Percentiles rank a stretch among this genome's conserved stretches.
Evolutionary conservation across 495 filamentous ascomycete genomes (phyloP).

Genomic region (Talaromyces wortmannii): DNA sequence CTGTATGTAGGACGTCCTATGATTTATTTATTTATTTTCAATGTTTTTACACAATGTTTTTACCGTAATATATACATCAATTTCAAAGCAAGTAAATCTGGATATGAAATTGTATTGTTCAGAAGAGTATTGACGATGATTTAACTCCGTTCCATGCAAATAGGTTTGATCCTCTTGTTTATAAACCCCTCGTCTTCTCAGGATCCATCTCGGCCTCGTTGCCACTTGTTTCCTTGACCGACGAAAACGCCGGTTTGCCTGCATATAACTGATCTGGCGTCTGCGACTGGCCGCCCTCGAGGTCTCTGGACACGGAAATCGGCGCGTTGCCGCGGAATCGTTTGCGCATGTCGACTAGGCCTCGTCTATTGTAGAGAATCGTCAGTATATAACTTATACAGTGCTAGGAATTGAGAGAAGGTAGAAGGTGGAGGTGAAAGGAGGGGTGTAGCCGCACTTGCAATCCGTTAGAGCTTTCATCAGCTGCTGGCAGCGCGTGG

Average conservation of each 20-base stretch:
- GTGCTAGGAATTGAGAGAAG: too few relatives aligned
- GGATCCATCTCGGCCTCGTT: constrained; percentile 44
- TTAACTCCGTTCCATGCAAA: not conserved
- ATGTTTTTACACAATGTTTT: too few relatives aligned
- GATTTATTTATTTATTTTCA: not conserved
- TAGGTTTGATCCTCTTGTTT: not conserved
- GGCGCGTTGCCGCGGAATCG: constrained; percentile 95
- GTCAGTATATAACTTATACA: too few relatives aligned
- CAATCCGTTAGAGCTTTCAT: constrained; percentile 89
- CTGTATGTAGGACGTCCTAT: not conserved
- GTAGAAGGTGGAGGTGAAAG: too few relatives aligned
- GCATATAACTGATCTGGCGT: constrained; percentile 62
- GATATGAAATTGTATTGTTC: not conserved
- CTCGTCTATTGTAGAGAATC: constrained; percentile 45
- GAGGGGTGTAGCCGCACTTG: constrained; percentile 53
- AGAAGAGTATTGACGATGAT: not conserved
- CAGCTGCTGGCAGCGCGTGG: constrained; percentile 84
- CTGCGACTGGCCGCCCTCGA: constrained; percentile 43
- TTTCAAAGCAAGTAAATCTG: not conserved
- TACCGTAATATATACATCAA: too few relatives aligned
- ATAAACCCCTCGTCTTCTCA: constrained; percentile 40
- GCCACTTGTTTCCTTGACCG: constrained; percentile 39
- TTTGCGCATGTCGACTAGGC: constrained; percentile 98
- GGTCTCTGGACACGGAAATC: constrained; percentile 57
- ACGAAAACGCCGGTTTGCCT: constrained; percentile 63